phyloP scores from a whole-genome alignment of 179 eudicot species.

The Nepenthes alata region DNA sequence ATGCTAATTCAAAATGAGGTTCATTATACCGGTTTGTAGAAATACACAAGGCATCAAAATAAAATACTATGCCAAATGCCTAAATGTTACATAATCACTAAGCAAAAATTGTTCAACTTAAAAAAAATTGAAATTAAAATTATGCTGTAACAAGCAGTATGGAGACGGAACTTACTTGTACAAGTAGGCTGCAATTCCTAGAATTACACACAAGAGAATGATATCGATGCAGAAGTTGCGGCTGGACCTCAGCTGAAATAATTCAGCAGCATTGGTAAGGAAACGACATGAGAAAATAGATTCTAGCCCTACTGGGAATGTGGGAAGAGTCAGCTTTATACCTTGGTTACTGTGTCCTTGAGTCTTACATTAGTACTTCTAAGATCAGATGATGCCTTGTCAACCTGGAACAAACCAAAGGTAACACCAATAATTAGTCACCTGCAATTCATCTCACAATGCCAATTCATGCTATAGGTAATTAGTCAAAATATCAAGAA shows the following conservation, averaged over 20 bases:
- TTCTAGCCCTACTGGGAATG: background rate
- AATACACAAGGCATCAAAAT: too few species aligned
- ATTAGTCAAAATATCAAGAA: too few species aligned
- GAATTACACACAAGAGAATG: constrained; percentile 47
- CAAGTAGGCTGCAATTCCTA: constrained; percentile 71
- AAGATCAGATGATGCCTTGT: constrained; percentile 15
- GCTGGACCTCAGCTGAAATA: constrained; percentile 65
- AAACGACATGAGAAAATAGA: background rate
- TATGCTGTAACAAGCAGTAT: too few species aligned
- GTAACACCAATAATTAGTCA: background rate
- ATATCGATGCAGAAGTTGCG: constrained; percentile 76
- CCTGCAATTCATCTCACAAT: too few species aligned
- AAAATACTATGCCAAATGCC: too few species aligned
- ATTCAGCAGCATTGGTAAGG: background rate
- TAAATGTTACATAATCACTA: too few species aligned
- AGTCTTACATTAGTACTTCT: constrained; percentile 47
- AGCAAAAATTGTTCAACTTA: too few species aligned
- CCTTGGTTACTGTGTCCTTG: constrained; percentile 47
- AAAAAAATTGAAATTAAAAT: too few species aligned
- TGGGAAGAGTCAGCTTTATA: constrained; percentile 6
- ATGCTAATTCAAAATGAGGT: too few species aligned
- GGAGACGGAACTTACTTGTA: constrained; percentile 51
- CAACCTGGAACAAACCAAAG: constrained; percentile 8
- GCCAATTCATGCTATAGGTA: too few species aligned
- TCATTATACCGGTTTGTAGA: too few species aligned